A percentile compares a stretch with the other conserved stretches of the same genome.
Evolutionary conservation across 176 grass and related monocot genomes (phyloP).

Genomic region (Eremochloa ophiuroides): DNA sequence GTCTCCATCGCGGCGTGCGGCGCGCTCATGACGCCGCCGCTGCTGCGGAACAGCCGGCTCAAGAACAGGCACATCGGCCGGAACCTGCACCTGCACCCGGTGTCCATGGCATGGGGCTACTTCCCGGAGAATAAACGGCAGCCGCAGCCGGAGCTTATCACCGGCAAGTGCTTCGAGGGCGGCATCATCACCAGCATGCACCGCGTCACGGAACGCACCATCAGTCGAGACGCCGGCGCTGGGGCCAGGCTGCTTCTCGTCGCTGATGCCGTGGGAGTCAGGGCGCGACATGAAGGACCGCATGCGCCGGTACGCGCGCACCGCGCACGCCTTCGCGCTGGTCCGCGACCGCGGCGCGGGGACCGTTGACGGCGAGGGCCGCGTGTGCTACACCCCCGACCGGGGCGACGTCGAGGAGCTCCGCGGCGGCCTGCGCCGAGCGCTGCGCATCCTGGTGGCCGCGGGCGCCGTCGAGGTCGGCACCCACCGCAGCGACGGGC

Average conservation of each 20-base stretch:
- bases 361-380: conserved; percentile 40
- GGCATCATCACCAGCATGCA: conserved; percentile 91
- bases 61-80: conserved; percentile 68
- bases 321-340: conserved; percentile 62
- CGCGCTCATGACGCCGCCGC: conserved; percentile 61
- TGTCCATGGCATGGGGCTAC: conserved; percentile 85
- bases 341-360: conserved; percentile 69
- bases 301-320: conserved; percentile 64
- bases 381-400: conserved; percentile 33
- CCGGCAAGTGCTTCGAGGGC: conserved; percentile 62
- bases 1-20: conserved; percentile 62
- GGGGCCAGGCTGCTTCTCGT: conserved; percentile 44
- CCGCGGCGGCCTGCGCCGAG: conserved; percentile 38
- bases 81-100: conserved; percentile 90
- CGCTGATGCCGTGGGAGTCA: conserved; percentile 65
- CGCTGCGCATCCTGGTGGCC: conserved; percentile 63
- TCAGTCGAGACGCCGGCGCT: conserved; percentile 70
- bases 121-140: conserved; percentile 49
- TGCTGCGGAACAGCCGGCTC: conserved; percentile 55
- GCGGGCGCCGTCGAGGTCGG: conserved; percentile 77
- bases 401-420: conserved; percentile 49
- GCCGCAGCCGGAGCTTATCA: conserved; percentile 10
- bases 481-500: conserved; percentile 80
- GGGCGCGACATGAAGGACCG: conserved; percentile 69
- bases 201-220: conserved; percentile 50